These are phyloP conservation scores for Protomyces inundatus DNA, from an alignment of 1,139 yeast genomes.

Conservation along the genomic window DNA sequence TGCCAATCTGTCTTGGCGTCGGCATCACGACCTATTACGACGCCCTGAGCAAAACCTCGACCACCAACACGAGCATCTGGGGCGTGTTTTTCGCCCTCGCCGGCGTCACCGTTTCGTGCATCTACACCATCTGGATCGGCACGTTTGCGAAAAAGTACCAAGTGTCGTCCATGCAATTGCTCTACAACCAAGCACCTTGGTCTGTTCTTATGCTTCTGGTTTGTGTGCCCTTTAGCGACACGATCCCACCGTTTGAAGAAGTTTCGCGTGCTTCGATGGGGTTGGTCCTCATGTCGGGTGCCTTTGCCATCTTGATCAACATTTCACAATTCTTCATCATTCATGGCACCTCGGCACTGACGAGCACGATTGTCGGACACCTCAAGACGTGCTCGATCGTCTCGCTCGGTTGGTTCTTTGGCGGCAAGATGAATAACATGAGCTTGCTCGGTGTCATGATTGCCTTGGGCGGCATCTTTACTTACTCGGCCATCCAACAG, in stretches of 20 bases:
- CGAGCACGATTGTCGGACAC: conserved; percentile 25
- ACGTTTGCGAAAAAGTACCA: conserved; percentile 21
- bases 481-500: conserved; percentile 21
- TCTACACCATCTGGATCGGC: conserved; percentile 26
- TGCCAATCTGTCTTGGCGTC: conserved; percentile 19
- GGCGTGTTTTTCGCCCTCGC: conserved; percentile 18
- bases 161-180: conserved; percentile 23
- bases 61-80: conserved; percentile 12
- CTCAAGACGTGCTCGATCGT: conserved; percentile 25
- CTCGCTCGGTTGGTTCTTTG: conserved; percentile 25
- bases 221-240: conserved; percentile 20
- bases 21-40: conserved; percentile 23
- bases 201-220: conserved; percentile 12
- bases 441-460: conserved; percentile 23
- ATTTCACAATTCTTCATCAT: conserved; percentile 25
- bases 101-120: conserved; percentile 20
- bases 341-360: conserved; percentile 24
- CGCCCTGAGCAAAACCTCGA: conserved; percentile 9
- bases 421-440: conserved; percentile 25
- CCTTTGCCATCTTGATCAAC: conserved; percentile 22
- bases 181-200: conserved; percentile 22
- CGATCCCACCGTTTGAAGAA: conserved; percentile 13
- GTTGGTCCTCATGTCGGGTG: conserved; percentile 19
- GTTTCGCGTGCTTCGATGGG: conserved; percentile 8
- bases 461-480: conserved; percentile 16